Evolutionary conservation across 2,329 filamentous ascomycete genomes (phyloP).

Genomic region (Rachicladosporium sp.): DNA sequence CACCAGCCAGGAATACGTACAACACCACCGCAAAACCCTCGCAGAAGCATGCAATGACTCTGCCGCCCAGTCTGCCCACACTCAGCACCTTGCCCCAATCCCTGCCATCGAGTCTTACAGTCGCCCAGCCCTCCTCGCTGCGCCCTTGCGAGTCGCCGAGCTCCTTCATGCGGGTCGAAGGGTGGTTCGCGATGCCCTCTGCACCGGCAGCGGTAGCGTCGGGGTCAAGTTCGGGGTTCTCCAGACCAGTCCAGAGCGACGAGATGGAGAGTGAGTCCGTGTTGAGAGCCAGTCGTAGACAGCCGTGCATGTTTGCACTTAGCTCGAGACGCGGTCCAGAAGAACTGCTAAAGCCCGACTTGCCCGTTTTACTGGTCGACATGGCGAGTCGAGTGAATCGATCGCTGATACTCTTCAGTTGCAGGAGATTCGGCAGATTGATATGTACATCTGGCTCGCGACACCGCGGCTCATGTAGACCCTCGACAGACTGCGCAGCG

Average conservation of each 20-base stretch:
- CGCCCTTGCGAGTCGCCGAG: constrained; percentile 44
- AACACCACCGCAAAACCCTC: constrained; percentile 70
- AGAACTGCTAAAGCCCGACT: constrained; percentile 24
- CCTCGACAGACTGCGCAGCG: constrained; percentile 69
- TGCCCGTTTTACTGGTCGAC: constrained; percentile 23
- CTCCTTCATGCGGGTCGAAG: constrained; percentile 63
- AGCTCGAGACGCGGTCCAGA: constrained; percentile 60
- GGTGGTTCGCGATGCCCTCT: constrained; percentile 60
- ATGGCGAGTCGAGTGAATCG: constrained; percentile 78
- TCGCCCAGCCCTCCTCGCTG: constrained; percentile 75
- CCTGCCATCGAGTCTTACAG: constrained; percentile 78
- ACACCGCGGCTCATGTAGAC: constrained; percentile 83
- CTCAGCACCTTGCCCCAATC: constrained; percentile 94
- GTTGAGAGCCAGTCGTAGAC: constrained; percentile 62
- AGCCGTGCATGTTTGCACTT: constrained; percentile 89
- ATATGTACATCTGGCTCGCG: constrained; percentile 92
- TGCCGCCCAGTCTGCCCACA: constrained; percentile 75
- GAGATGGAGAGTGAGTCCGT: constrained; percentile 78
- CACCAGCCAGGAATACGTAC: constrained; percentile 67
- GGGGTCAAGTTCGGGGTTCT: constrained; percentile 79
- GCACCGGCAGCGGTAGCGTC: constrained; percentile 55
- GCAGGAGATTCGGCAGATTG: constrained; percentile 70
- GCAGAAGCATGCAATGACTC: constrained; percentile 85
- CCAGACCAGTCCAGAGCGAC: constrained; percentile 72
- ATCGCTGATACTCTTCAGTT: constrained; percentile 88